Base-by-base conservation (phyloP, 1,284 basidiomycete genomes). In the Boletellus deceptivus region DNA sequence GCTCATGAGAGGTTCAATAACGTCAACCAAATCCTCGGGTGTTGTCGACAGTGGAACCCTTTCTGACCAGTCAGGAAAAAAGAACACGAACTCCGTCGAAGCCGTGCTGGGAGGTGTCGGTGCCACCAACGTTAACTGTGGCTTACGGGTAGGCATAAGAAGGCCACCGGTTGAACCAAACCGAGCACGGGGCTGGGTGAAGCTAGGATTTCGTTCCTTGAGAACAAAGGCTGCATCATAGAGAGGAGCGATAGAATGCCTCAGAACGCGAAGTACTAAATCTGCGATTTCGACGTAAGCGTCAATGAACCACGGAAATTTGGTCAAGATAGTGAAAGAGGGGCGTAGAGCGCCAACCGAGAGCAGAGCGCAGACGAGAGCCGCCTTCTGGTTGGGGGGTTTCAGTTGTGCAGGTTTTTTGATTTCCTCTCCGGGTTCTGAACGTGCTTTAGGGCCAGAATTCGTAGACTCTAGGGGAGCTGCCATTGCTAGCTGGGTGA, bases 401-500 rank as follows among this genome's bases (percentile, higher is more conserved):
- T 82, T 87, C 27, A 68, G 55, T 38, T 80, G 77, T 6, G 64
- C 36, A 0, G 59, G 51, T 55, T 76, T 78, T 60, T 78, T 80
- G 6, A 63, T 59, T 56, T 86, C 76, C 35, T 70, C 59, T 24
- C 63, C 58, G 8, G 67, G 49, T 14, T 72, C 51, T 18, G 62
- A 47, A 58, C 74, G 75, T 6, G 69, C 43, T 49, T 75, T 75
- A 4, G 72, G 52, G 50, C 72, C 55, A 46, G 72, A 56, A 48
- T 67, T 59, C 43, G 71, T 53, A 14, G 89, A 88, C 54, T 89
- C 86, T 16, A 98, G 74, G 1, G 96, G 90, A 1, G 91, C 93
- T 17, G 95, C 92, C 81, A 92, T 89, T 0, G 93, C 88, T 17
- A 95, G 75, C 33, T 91, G 88, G 60, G 91, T 98, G 51, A 81